phyloP scores from a whole-genome alignment of 495 filamentous ascomycete species.

The Penicillium maclennaniae region DNA sequence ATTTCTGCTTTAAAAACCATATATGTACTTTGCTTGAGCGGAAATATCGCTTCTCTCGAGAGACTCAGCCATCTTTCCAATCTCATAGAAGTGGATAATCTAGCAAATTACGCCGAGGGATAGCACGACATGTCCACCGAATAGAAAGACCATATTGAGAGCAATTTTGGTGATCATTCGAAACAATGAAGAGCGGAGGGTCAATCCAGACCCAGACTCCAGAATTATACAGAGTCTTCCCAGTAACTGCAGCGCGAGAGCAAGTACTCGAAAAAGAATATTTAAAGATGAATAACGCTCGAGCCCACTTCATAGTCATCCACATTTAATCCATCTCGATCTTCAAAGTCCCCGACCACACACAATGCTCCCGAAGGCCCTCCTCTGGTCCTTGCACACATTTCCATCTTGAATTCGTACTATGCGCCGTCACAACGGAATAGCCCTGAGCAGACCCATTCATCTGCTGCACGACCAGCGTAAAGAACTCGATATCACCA shows the following conservation, averaged over 20 bases:
- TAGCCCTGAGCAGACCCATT: constrained; percentile 2
- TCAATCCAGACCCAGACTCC: too few species aligned
- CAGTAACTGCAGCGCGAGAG: too few species aligned
- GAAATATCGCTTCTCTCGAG: background rate
- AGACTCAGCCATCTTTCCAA: background rate
- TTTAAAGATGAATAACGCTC: too few species aligned
- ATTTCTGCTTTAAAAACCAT: too few species aligned
- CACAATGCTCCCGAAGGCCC: constrained; percentile 1
- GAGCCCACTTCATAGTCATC: too few species aligned
- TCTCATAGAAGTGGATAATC: background rate
- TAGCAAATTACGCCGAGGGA: too few species aligned
- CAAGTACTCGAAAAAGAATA: too few species aligned
- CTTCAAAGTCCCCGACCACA: constrained; percentile 1
- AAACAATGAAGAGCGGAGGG: too few species aligned
- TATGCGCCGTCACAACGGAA: constrained; percentile 2
- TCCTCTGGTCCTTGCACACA: constrained; percentile 1
- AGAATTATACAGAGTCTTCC: too few species aligned
- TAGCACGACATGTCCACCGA: too few species aligned
- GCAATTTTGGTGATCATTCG: too few species aligned
- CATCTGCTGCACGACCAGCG: constrained; percentile 1
- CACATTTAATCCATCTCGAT: background rate
- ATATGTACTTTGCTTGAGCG: background rate
- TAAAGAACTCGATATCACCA: constrained; percentile 13
- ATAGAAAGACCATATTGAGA: background rate
- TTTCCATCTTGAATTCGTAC: constrained; percentile 3